phyloP scores from a whole-genome alignment of 805 yeast species.

The Ogataea naganishii region DNA sequence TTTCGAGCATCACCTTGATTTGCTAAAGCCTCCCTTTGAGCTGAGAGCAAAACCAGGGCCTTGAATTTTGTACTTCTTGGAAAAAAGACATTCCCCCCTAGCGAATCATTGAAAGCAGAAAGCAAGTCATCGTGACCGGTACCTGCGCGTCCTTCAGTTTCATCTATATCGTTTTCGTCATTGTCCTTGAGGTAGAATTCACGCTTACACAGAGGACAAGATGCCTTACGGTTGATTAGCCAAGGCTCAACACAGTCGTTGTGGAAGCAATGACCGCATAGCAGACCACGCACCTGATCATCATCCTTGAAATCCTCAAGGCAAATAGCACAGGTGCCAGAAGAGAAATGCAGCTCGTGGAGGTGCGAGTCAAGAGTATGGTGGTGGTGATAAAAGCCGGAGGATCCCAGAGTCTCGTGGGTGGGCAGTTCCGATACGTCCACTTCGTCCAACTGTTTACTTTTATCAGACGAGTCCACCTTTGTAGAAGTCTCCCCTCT shows the following conservation, averaged over 20 bases:
- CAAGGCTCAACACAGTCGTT: constrained; percentile 75
- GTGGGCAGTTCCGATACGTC: no score
- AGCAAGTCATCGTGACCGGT: neutral
- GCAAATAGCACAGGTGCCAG: constrained; percentile 75
- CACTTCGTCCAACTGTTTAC: no score
- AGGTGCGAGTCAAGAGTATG: no score
- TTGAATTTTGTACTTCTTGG: constrained; percentile 18
- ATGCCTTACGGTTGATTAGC: constrained; percentile 65
- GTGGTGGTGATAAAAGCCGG: no score
- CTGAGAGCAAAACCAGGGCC: constrained; percentile 18
- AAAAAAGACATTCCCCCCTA: constrained; percentile 8
- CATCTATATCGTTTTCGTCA: constrained; percentile 9
- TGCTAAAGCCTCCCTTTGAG: no score
- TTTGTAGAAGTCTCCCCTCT: no score
- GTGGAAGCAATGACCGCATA: constrained; percentile 82
- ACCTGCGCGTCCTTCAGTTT: constrained; percentile 3
- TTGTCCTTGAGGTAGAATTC: constrained; percentile 44
- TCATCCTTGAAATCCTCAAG: constrained; percentile 55
- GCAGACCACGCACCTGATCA: constrained; percentile 60
- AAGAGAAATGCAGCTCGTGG: constrained; percentile 39
- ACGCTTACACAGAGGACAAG: constrained; percentile 78
- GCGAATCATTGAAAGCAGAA: neutral
- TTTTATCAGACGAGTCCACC: no score
- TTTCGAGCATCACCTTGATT: no score
- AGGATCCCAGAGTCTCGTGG: no score